phyloP scores from a whole-genome alignment of 2,329 filamentous ascomycete genomes.

The Calonectria honghensis region DNA sequence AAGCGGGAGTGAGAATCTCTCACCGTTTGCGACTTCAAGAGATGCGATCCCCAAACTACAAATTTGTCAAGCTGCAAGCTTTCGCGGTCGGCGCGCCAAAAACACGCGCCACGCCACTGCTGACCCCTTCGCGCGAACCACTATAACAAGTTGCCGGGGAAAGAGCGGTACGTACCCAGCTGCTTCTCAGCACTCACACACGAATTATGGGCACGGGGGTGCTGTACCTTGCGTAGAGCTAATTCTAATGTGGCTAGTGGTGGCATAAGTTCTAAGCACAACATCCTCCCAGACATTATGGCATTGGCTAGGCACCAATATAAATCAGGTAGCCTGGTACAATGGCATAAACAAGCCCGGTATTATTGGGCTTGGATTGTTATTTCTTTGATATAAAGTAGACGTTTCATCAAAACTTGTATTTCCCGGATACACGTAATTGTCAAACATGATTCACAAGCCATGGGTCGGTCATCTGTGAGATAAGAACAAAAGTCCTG shows the following conservation, averaged over 20 bases:
- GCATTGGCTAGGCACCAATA: background rate
- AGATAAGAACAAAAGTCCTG: background rate
- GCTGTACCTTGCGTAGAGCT: background rate
- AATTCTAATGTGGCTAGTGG: slow-evolving; percentile 8
- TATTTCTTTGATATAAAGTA: background rate
- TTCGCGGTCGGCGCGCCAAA: slow-evolving; percentile 42
- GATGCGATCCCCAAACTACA: slow-evolving; percentile 40
- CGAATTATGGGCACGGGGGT: background rate
- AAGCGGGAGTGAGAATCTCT: slow-evolving; percentile 28
- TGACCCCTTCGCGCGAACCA: slow-evolving; percentile 40
- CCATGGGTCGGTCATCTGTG: background rate
- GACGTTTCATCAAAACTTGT: background rate
- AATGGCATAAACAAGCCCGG: background rate
- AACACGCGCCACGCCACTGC: slow-evolving; percentile 36
- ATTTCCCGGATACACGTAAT: background rate
- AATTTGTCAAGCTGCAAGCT: slow-evolving; percentile 35
- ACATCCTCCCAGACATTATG: background rate
- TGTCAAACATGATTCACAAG: background rate
- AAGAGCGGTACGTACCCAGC: slow-evolving; percentile 30
- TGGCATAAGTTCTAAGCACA: slow-evolving; percentile 1
- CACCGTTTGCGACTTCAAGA: slow-evolving; percentile 33
- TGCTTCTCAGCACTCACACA: background rate
- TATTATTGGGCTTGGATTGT: background rate
- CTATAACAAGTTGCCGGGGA: slow-evolving; percentile 42
- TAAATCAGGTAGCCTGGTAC: background rate